A percentile compares a stretch with the other conserved stretches of the same genome.
Conservation (phyloP, 208 protist genomes). For the Trypanosoma brucei region DNA sequence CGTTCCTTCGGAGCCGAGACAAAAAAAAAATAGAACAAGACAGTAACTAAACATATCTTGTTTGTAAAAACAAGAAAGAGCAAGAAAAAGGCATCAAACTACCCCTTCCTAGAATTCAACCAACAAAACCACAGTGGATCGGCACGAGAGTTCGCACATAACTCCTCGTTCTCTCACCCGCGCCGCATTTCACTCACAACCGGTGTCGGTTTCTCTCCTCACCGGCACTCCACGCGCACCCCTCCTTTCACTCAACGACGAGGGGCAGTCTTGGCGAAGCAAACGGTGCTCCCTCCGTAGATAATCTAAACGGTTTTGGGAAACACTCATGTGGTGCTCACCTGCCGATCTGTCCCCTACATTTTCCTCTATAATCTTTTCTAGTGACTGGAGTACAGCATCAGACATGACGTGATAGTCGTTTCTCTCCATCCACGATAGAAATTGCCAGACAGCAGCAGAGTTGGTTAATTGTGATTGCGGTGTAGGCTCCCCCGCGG, state of each 20-base stretch:
- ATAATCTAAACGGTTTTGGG: constrained; percentile 41
- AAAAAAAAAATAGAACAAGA: no score
- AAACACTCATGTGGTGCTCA: background rate
- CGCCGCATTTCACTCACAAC: background rate
- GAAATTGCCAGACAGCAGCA: constrained; percentile 45
- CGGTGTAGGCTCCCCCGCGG: background rate
- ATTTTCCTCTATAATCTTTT: constrained; percentile 24
- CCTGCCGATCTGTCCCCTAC: background rate
- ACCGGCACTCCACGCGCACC: background rate
- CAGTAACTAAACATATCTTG: no score
- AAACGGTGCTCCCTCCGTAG: constrained; percentile 21
- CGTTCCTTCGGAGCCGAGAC: no score
- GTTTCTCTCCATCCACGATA: constrained; percentile 67
- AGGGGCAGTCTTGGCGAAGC: background rate
- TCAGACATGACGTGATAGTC: constrained; percentile 42
- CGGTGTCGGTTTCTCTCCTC: background rate
- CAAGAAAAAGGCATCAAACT: no score
- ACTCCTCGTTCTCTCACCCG: no score
- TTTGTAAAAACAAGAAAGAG: no score
- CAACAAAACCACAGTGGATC: no score
- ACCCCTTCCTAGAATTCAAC: no score
- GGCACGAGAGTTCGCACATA: no score
- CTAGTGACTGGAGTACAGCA: constrained; percentile 34
- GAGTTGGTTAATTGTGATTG: background rate
- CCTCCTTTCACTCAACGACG: background rate